Conservation (phyloP, 352 stramenopile genomes). For the Pythium sukuiense region DNA sequence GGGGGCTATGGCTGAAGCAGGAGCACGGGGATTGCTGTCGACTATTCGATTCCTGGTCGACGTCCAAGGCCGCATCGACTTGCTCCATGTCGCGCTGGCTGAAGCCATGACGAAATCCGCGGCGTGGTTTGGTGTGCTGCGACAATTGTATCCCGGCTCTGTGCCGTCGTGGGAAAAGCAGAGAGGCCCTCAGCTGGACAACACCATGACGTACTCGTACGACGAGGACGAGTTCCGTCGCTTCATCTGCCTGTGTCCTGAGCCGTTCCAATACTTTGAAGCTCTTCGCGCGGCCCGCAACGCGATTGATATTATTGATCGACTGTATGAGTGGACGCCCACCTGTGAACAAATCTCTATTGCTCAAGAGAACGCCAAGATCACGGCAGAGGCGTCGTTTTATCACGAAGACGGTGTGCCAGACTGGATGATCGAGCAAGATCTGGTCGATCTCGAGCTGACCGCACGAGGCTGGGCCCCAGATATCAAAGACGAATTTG, state of each 20-base stretch:
- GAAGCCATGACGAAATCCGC: not conserved
- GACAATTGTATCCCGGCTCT: conserved; percentile 1
- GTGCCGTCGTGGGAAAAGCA: not conserved
- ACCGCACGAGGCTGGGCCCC: not conserved
- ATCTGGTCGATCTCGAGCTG: conserved; percentile 3
- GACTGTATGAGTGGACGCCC: not conserved
- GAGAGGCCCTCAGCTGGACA: too few relatives aligned
- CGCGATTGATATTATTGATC: too few relatives aligned
- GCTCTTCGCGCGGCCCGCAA: too few relatives aligned
- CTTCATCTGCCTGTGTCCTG: too few relatives aligned
- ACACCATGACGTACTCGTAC: too few relatives aligned
- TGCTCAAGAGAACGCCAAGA: not conserved
- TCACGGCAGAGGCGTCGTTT: not conserved
- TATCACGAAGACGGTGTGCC: conserved; percentile 7
- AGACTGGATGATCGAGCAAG: conserved; percentile 17
- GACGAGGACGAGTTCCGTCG: too few relatives aligned
- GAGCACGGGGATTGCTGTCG: conserved; percentile 3
- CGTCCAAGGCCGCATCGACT: not conserved
- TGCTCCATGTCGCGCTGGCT: not conserved
- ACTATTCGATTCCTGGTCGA: conserved; percentile 12
- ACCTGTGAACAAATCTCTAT: not conserved
- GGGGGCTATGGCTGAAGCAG: conserved; percentile 3
- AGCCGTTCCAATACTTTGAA: too few relatives aligned
- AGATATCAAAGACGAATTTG: not conserved
- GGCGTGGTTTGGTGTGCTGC: conserved; percentile 3